Conservation (phyloP, 441 rosid genomes). For the Syzygium malaccense region DNA sequence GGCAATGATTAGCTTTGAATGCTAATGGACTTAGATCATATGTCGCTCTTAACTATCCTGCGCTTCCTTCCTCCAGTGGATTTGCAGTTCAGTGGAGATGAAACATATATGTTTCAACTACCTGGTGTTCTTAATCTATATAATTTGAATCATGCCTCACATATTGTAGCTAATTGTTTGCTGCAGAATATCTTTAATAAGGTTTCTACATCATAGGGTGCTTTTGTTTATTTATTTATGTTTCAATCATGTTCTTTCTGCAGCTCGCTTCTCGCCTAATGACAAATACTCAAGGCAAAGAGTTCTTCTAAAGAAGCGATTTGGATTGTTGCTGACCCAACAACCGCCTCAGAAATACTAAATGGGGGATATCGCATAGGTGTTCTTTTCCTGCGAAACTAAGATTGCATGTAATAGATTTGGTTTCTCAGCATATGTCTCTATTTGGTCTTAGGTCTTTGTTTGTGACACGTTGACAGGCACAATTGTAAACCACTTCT, state of each 20-base stretch:
- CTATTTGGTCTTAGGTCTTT: too few species aligned
- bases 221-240: not conserved
- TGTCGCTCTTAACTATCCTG: conserved; percentile 11
- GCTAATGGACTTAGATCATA: conserved; percentile 41
- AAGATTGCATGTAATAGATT: not conserved
- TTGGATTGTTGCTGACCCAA: conserved; percentile 85
- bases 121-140: not conserved
- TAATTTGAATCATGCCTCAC: not conserved
- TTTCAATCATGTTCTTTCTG: not conserved
- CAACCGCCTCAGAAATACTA: conserved; percentile 68
- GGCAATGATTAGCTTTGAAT: conserved; percentile 49
- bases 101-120: not conserved
- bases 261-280: conserved; percentile 97
- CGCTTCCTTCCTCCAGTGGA: not conserved
- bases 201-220: not conserved
- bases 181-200: not conserved
- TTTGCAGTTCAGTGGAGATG: not conserved
- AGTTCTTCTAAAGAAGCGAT: conserved; percentile 82
- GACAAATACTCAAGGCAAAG: conserved; percentile 92
- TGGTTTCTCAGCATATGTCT: too few species aligned
- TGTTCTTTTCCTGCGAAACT: not conserved
- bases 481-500: too few species aligned
- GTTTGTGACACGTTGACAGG: too few species aligned
- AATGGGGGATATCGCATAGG: not conserved
- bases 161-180: not conserved